Evolutionary conservation across 2,329 filamentous ascomycete species (phyloP), one percentile per base, ranked within the genome.

Genomic region (Colletotrichum tanaceti): DNA sequence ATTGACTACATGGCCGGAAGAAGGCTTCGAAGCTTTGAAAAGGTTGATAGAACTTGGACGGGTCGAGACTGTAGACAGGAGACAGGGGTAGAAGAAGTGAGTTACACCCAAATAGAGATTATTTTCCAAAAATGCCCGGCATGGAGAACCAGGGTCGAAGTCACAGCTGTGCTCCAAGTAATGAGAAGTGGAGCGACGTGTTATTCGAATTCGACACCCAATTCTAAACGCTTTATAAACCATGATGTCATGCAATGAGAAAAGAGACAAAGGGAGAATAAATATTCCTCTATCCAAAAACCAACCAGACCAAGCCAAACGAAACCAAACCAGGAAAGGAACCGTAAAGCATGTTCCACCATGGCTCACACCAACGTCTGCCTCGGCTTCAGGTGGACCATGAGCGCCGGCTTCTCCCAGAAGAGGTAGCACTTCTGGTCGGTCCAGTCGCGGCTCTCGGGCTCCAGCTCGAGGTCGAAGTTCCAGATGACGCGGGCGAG

Each of bases 371-470:
- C 28, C 2, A 5, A 14, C 53, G 55, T 59, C 47, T n/a, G n/a
- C n/a, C 61, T 47, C 28, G 63, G 67, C 43, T 52, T 70, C 20
- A 70, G 24, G 47, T 70, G 63, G 11, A 70, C 63, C 57, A 53
- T 70, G 13, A 70, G 43, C 2, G 63, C 18, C 58, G 67, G 53
- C 54, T 70, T 70, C 38, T 38, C 32, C 52, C 58, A 70, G 32
- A 70, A 18, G n/a, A n/a, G 24, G 24, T 58, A 55, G 39, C 53
- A 41, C 28, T 14, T 9, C 9, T 59, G 58, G 11, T 70, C 64
- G 58, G 58, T 32, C 67, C 67, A 70, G 39, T 41, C 14, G 9
- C 22, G 44, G 32, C 64, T 70, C 58, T 47, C 47, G 2, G 54
- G 16, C 16, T 43, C 52, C 3, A 70, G 58, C 52, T 53, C 28